Percentiles rank a stretch among this genome's conserved stretches.
These are phyloP conservation scores for Xylariaceae sp. DNA, from an alignment of 2,329 filamentous ascomycete species.

Conservation along the genomic window DNA sequence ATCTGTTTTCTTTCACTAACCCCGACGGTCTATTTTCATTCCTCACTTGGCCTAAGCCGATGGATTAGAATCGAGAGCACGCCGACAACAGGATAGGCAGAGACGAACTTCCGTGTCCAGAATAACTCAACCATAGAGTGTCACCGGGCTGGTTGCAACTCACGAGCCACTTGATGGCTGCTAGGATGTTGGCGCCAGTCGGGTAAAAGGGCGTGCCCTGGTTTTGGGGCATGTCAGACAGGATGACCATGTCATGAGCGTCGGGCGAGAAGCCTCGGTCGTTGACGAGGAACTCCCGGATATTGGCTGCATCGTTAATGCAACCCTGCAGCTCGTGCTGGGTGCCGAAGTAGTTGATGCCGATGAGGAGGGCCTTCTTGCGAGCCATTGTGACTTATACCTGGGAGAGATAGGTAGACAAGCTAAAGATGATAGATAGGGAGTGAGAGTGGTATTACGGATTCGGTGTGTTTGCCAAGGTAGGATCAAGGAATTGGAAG, in stretches of 20 bases:
- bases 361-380: constrained; percentile 34
- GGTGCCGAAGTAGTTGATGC: constrained; percentile 25
- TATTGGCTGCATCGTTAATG: constrained; percentile 35
- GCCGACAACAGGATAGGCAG: neutral
- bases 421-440: neutral
- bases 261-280: constrained; percentile 35
- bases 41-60: constrained; percentile 37
- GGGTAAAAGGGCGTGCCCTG: constrained; percentile 33
- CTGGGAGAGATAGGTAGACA: neutral
- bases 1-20: constrained; percentile 14
- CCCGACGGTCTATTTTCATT: constrained; percentile 36
- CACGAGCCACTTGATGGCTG: constrained; percentile 55
- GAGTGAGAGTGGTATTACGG: neutral
- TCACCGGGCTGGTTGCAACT: constrained; percentile 43
- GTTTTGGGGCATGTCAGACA: constrained; percentile 33
- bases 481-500: neutral
- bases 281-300: constrained; percentile 35
- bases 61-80: neutral
- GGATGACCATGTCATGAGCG: constrained; percentile 33
- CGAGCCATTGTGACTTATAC: constrained; percentile 23
- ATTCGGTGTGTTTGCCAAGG: no score
- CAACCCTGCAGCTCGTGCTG: constrained; percentile 23
- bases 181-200: constrained; percentile 34
- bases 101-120: constrained; percentile 47
- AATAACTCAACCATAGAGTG: constrained; percentile 52